phyloP scores from a whole-genome alignment of 192 early-diverging fungal species.

The Haplosporangium gracile region DNA sequence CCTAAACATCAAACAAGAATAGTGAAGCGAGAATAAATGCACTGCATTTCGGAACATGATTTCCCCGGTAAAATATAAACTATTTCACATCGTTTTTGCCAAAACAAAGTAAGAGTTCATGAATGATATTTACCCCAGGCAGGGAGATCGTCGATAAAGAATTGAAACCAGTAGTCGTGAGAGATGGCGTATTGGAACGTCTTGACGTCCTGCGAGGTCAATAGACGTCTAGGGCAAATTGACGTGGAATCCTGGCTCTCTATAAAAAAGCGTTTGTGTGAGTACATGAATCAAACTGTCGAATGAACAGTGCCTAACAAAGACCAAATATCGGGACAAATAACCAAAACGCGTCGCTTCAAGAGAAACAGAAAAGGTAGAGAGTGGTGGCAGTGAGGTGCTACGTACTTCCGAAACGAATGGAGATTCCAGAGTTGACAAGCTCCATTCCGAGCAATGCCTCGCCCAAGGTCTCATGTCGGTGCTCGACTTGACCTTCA shows the following conservation, averaged over 20 bases:
- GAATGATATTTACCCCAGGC: conserved; percentile 36
- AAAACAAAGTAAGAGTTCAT: not conserved
- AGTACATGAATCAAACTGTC: not conserved
- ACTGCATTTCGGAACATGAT: not conserved
- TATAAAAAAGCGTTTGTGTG: conserved; percentile 4
- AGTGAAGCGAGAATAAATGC: not conserved
- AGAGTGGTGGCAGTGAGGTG: not conserved
- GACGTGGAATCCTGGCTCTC: conserved; percentile 43
- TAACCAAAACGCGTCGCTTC: not conserved
- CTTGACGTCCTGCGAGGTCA: conserved; percentile 63
- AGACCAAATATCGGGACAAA: not conserved
- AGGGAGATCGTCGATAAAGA: conserved; percentile 60
- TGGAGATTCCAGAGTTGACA: conserved; percentile 76
- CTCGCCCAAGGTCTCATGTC: conserved; percentile 86
- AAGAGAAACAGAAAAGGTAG: not conserved
- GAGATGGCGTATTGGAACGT: conserved; percentile 74
- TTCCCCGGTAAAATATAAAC: not conserved
- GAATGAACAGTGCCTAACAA: not conserved
- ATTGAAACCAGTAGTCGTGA: conserved; percentile 77
- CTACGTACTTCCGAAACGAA: conserved; percentile 71
- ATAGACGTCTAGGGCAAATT: conserved; percentile 62
- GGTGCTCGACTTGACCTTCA: conserved; percentile 69
- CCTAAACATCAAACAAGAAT: conserved; percentile 18
- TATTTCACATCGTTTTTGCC: not conserved
- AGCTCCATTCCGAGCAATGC: conserved; percentile 84